Evolutionary conservation across 352 stramenopile genomes (phyloP).

Genomic region (Globisporangium sylvaticum): DNA sequence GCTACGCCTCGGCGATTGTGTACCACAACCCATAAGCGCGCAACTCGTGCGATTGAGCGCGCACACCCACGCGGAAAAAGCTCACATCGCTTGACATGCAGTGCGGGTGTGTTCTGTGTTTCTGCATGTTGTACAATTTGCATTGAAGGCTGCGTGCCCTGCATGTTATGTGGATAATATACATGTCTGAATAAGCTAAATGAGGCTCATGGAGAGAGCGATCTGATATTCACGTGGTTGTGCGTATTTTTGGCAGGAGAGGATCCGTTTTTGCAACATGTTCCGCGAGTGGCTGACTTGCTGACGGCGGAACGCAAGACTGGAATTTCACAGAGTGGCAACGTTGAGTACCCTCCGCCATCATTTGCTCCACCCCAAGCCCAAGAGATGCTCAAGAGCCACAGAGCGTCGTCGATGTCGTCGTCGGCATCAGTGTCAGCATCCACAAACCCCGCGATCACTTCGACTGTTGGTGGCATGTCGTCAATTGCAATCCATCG

Average conservation of each 20-base stretch:
- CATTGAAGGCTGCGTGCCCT: not conserved
- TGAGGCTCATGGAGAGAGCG: not conserved
- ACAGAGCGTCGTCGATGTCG: not conserved
- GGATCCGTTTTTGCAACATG: not conserved
- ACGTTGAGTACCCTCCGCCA: not conserved
- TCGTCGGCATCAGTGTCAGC: not conserved
- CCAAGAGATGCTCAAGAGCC: not conserved
- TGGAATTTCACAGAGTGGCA: not conserved
- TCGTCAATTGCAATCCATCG: not conserved
- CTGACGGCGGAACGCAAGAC: not conserved
- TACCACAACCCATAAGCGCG: conserved; percentile 45
- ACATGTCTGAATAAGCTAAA: not conserved
- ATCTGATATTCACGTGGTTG: not conserved
- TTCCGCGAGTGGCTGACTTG: not conserved
- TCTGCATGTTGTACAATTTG: not conserved
- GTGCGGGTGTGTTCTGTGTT: not conserved
- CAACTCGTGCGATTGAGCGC: not conserved
- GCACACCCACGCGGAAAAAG: not conserved
- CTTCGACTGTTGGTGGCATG: not conserved
- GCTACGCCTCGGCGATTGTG: conserved; percentile 92
- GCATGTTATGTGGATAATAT: not conserved
- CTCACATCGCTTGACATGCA: not conserved
- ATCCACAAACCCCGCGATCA: not conserved
- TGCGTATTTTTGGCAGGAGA: not conserved
- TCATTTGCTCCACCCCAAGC: not conserved